Base-by-base conservation (phyloP, 805 yeast genomes). In the Cyberlindnera misumaiensis region DNA sequence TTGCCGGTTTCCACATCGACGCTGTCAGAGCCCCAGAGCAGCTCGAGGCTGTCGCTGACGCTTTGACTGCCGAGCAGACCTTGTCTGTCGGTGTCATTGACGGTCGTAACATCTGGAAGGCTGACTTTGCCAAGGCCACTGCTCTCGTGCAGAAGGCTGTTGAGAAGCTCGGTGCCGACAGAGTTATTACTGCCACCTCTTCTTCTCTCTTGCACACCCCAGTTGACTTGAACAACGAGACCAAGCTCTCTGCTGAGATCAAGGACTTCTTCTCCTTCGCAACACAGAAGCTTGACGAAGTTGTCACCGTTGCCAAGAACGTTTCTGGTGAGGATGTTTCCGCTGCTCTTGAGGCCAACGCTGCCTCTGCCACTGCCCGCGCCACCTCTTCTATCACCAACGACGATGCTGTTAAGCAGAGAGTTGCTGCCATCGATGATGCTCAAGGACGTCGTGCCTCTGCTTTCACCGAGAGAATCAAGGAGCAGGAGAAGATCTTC, bases 51-150 rank as follows among this genome's bases (percentile, higher is more conserved):
- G 95, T 85, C 56, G 68, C 75, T 45, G 69, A 75, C 42, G 71
- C 83, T 58, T 68, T 90, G 43, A 63, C 73, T 51, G 75, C 70
- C 48, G 69, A 77, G 51, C 95, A 93, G 75, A 70, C 73, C 48
- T 74, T 93, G 62, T 90, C 97, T 46, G 96, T 83, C 52, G 98
- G 98, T 86, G 77, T 93, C 58, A 89, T 93, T 60, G 94, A 88
- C 60, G 98, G 98, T 72, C 88, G 98, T 80, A 93, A 93, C 82
- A 87, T 93, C 72, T 93, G 98, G 98, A 93, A 93, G 80, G 83
- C 95, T 67, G 83, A 93, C 75, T 86, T 83, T 62, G 65, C 93
- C 60, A 79, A 80, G 70, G 94, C 98, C 53, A 70, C 88, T 61
- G 84, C 69, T 48, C 63, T 83, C 49, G 95, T 87, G 57, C 72